Evolutionary conservation across 1,284 basidiomycete species (phyloP).

Genomic region (Austroboletus novae-zelandiae): DNA sequence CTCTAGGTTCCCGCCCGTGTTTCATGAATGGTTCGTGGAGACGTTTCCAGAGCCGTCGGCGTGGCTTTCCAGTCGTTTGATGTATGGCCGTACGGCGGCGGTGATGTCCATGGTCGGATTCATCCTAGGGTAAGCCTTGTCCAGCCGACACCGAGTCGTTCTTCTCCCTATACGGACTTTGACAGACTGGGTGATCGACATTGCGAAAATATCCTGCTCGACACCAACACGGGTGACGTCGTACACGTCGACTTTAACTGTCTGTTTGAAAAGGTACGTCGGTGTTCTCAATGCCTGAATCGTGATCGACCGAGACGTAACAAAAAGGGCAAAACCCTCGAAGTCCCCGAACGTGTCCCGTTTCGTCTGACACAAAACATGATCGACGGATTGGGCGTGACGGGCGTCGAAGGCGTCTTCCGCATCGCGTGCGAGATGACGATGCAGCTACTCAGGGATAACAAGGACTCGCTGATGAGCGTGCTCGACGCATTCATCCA

Average conservation of each 20-base stretch:
- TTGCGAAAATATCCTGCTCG: conserved; percentile 95
- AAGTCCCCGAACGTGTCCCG: conserved; percentile 91
- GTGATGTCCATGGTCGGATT: conserved; percentile 99
- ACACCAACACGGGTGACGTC: conserved; percentile 85
- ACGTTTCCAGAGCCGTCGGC: conserved; percentile 96
- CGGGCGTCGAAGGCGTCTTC: conserved; percentile 93
- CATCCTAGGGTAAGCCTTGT: conserved; percentile 74
- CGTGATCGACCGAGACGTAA: no score
- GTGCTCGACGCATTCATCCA: conserved; percentile 98
- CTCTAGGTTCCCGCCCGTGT: conserved; percentile 75
- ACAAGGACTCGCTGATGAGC: conserved; percentile 94
- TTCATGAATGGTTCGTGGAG: conserved; percentile 97
- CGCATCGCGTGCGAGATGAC: conserved; percentile 93
- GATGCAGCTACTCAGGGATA: conserved; percentile 82
- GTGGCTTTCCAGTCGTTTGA: conserved; percentile 87
- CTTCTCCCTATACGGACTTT: no score
- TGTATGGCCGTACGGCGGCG: conserved; percentile 88
- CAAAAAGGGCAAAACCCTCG: conserved; percentile 72
- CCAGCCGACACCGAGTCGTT: no score
- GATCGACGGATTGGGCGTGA: conserved; percentile 91
- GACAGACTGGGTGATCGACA: conserved; percentile 95
- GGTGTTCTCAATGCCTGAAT: no score
- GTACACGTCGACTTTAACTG: conserved; percentile 99
- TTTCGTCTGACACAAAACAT: conserved; percentile 96
- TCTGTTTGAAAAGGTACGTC: conserved; percentile 86